Evolutionary conservation across 2,329 filamentous ascomycete genomes (phyloP), one percentile per base, ranked within the genome.

Genomic region (Chaetomiaceae sp.): DNA sequence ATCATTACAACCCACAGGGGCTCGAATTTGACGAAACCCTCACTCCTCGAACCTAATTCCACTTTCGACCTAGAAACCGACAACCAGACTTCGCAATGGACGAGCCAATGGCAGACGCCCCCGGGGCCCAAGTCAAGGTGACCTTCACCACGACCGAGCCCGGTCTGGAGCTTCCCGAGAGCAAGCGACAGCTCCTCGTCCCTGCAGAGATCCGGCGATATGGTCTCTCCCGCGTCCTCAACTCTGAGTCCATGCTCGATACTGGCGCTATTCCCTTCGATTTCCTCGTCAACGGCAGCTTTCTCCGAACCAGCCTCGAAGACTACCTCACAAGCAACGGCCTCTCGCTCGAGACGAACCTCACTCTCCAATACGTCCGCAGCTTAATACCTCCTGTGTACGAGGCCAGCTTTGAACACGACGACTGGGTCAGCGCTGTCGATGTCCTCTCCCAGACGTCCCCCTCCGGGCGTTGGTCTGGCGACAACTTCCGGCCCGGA

Each of bases 201-300:
- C 82, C 82, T 12, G 77, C 78, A 58, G 82, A 85, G 59, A 81
- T 86, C 61, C 81, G 82, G 65, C 79, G 83, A 63, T 86, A 86
- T 79, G 83, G 82, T 60, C 74, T 87, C 48, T 86, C 83, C 16
- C 77, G 82, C 53, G 82, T 87, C 54, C 75, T 87, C 65, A 87
- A 87, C 69, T 86, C 83, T 62, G 80, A 83, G 73, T 81, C 81
- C 30, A 85, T 87, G 78, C 82, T 87, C 67, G 75, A 78, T 65
- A 85, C 81, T 40, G 65, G 75, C 73, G 82, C 87, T 12, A 78
- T 91, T 41, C 89, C 89, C 16, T 86, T 99, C 70, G 93, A 99
- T 70, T 97, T 99, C 73, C 80, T 99, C 61, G 85, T 95, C 71
- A 93, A 96, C 69, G 93, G 93, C 68, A 85, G 86, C 63, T 96